Evolutionary conservation across 129 eudicot species (phyloP), one percentile per base, ranked within the genome.

Genomic region (Chrysanthemum makinoi): DNA sequence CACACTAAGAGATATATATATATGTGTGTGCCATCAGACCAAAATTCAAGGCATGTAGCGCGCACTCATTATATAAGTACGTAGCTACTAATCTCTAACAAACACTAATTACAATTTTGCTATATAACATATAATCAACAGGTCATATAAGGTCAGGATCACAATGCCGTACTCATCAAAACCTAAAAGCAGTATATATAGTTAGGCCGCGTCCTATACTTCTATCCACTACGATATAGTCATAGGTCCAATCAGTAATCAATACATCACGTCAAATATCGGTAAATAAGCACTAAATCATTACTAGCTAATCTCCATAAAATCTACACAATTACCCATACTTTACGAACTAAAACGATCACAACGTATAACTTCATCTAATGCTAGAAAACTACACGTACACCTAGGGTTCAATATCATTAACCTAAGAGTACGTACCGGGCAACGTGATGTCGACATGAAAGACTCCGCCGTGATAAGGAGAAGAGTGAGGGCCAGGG

Each of bases 141-240:
- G 33, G 55, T 65, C 72, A 66, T 17, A 65, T 55, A 35, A 44
- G 56, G 35, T 62, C 3, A 20, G 30, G 51, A 28, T 72, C 77
- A 30, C 52, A 57, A 57, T 20, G 28, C 20, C 20, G 20, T 20
- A 20, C 2, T 71, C 22, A 44, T 46, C 33, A 18, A 39, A 28
- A 22, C 49, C 72, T 68, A 51, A 68, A 68, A 0, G n/a, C 22
- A 55, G 8, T 16, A 17, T n/a, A 28, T 28, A 28, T 28, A 28
- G 33, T 28, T 28, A 28, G 33, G 30, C 30, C 28, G 28, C 4
- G 30, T 26, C 3, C 30, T 26, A 26, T 26, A 26, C 30, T 57
- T 70, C 4, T 71, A 48, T 44, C 55, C 15, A 8, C 65, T 70
- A 71, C 75, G 14, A 57, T 56, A 70, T 46, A 52, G 62, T 35